Evolutionary conservation across 495 filamentous ascomycete genomes (phyloP), one percentile per base, ranked within the genome.

Genomic region (Neurospora sp.): DNA sequence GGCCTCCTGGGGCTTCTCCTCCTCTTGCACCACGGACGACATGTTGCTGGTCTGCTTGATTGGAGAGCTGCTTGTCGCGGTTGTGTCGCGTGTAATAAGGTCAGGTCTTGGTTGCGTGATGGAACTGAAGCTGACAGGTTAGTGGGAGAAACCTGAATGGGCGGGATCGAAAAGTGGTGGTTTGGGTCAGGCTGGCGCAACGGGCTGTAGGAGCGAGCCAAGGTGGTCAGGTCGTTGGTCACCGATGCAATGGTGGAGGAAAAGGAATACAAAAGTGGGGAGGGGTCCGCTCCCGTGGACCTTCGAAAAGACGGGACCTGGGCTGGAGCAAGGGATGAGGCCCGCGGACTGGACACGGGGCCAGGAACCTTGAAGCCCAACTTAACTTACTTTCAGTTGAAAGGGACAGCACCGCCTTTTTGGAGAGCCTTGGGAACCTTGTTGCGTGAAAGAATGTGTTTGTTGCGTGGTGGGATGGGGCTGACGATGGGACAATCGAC

Each of bases 1-100:
- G 12, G 53, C 79, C 16, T 79, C 78, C 53, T 74, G 76, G 22
- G 75, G 74, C 73, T 76, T 79, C 65, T 78, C 78, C 70, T 76
- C 78, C 48, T 74, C 75, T 69, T 77, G 75, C 8, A 72, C 74
- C 9, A 65, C 53, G 27, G 77, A 79, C 40, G 74, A 75, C 78
- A 80, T 79, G 1, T 61, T 76, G 72, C 20, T 10, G 39, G 11
- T 70, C 27, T 61, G 53, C 12, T 16, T 61, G 27, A 3, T 35
- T 16, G 53, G 27, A 6, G 11, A 61, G 22, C 27, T 35, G 22
- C 22, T 61, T 7, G 53, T 61, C 27, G 27, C 22, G 27, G 27
- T 31, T 16, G 53, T 61, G 14, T 61, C 53, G 53, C 53, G 53
- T 61, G 27, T 7, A 61, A 9, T 9, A 16, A 16, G 12, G 53